Evolutionary conservation across 495 filamentous ascomycete species (phyloP), one percentile per base, ranked within the genome.

Genomic region (Xylaria longipes): DNA sequence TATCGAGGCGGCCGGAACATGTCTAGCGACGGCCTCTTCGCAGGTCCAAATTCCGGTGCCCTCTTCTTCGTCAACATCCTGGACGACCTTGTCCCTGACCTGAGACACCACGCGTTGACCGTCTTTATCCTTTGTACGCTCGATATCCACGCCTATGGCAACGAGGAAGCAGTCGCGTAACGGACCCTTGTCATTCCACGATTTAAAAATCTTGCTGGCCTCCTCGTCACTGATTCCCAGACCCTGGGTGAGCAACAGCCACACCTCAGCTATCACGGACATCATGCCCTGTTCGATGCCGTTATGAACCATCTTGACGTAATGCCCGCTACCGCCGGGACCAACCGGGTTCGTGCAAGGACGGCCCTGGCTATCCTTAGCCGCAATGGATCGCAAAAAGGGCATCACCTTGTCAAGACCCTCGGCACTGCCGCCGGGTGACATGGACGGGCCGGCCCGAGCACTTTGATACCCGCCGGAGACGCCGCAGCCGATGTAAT

Each of bases 231-330:
- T 75, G 81, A 93, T 86, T 0, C 84, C 86, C 25, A 94, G 79
- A 17, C 88, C 86, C 54, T 83, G 84, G 43, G 84, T 81, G 79
- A 94, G 87, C 29, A 92, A 86, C 1, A 84, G 85, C 89, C 90
- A 94, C 3, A 88, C 87, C 76, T 94, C 91, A 37, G 85, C 86
- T 20, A 81, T 70, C 62, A 69, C 71, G 45, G 75, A 74, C 56
- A 76, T 81, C 89, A 93, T 91, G 22, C 89, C 91, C 61, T 92
- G 90, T 77, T 94, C 90, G 60, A 93, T 92, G 5, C 91, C 91
- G 75, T 93, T 93, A 74, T 94, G 91, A 0, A 92, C 86, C 90
- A 93, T 93, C 79, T 94, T 94, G 43, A 93, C 90, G 74, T 89
- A 93, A 77, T 94, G 89, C 1, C 91, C 91, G 1, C 87, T 84